Evolutionary conservation across 352 stramenopile species (phyloP), one percentile per base, ranked within the genome.

Genomic region (Phytophthora lateralis): DNA sequence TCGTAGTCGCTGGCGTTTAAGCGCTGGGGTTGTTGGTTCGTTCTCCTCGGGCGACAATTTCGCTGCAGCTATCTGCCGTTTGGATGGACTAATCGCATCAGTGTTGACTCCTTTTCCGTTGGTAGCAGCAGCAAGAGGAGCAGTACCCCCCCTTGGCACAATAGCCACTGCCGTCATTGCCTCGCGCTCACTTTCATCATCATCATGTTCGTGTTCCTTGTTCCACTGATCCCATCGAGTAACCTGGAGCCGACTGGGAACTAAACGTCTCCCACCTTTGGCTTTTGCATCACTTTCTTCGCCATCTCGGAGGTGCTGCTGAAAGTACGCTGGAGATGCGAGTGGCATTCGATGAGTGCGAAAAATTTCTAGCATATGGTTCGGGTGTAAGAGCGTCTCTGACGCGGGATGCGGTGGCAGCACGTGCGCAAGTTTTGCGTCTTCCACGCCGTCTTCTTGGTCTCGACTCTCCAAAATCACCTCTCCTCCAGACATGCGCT

Each of bases 361-460:
- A 15, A 94, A 67, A 21, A 94, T 87, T 37, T 89, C 66, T 27
- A 93, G 69, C 78, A 94, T 94, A 52, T 91, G 73, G 14, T 78
- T 68, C 0, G 81, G 71, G 14, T 65, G 63, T 21, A 94, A 66
- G 4, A 94, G 65, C 32, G 78, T 48, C 0, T 67, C 58, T 45
- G 64, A 60, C 2, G 58, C 47, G 15, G 63, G 41, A 43, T 71
- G 63, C 20, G 32, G 6, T 5, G 41, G 46, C 32, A 18, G 10
- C 14, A 34, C 41, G 24, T 21, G 46, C 3, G 24, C 6, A 21
- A 29, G 38, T 15, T 38, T 51, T 26, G 2, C 8, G 18, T 26
- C 34, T 47, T 56, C 11, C 1, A 9, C 30, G 4, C 50, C 32
- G 11, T 12, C 17, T 46, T 64, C 47, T 39, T 44, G 39, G 4